Percentiles rank a stretch among this genome's conserved stretches.
Evolutionary conservation across 2,329 filamentous ascomycete genomes (phyloP).

Genomic region (Paraphoma sp.): DNA sequence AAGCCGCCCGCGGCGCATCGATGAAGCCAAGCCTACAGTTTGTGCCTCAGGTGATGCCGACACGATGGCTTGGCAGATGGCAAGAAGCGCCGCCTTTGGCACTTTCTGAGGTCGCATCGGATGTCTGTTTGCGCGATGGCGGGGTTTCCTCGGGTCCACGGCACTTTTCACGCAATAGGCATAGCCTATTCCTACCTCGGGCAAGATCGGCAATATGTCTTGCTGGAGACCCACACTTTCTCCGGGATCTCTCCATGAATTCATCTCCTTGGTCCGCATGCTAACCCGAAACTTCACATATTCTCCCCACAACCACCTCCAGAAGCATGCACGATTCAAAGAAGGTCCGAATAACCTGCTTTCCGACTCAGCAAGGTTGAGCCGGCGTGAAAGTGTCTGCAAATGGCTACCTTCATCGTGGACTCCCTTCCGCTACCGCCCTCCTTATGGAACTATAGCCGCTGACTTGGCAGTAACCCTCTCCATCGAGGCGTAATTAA

Average conservation of each 20-base stretch:
- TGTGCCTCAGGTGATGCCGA: not conserved
- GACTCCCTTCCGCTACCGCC: constrained; percentile 21
- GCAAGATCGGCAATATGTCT: not conserved
- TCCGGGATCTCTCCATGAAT: constrained; percentile 24
- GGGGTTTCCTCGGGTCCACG: constrained; percentile 11
- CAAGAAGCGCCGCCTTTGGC: constrained; percentile 5
- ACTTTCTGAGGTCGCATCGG: constrained; percentile 16
- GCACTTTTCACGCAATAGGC: constrained; percentile 12
- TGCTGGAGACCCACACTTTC: constrained; percentile 14
- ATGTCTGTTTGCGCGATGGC: constrained; percentile 17
- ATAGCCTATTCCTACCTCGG: constrained; percentile 11
- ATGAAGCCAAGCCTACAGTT: not conserved
- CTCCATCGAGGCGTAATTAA: not conserved
- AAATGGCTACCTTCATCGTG: constrained; percentile 13
- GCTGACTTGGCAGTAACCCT: not conserved
- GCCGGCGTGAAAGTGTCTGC: constrained; percentile 2
- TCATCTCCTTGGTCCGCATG: constrained; percentile 15
- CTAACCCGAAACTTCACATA: constrained; percentile 9
- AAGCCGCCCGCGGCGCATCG: constrained; percentile 24
- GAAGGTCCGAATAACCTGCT: constrained; percentile 3
- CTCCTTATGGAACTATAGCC: constrained; percentile 22
- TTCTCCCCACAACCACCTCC: not conserved
- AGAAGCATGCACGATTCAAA: constrained; percentile 9
- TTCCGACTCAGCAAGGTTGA: constrained; percentile 7
- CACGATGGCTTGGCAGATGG: not conserved